A percentile compares a stretch with the other conserved stretches of the same genome.
Evolutionary conservation across 768 basidiomycete species (phyloP).

Genomic region (Tulasnella sp.): DNA sequence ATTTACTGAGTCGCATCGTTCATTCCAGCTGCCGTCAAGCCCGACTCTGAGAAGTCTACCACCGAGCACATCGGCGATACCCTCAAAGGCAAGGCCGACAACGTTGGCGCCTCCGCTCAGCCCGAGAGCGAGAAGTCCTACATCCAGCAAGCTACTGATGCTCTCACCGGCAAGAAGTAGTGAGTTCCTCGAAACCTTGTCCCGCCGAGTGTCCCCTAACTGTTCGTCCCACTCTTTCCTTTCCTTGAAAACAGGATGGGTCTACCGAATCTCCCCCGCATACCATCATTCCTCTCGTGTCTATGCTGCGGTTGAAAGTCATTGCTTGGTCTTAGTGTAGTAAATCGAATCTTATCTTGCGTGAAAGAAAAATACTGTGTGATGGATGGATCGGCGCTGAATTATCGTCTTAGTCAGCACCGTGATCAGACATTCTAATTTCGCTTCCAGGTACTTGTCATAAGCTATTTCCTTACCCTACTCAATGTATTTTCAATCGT

Average conservation of each 20-base stretch:
- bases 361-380: too few relatives aligned
- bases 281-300: neutral
- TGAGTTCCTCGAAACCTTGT: neutral
- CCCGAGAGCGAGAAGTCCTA: slow-evolving; percentile 38
- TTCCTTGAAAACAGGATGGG: too few relatives aligned
- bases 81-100: slow-evolving; percentile 25
- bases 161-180: slow-evolving; percentile 32
- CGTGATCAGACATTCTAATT: too few relatives aligned
- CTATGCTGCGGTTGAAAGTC: neutral
- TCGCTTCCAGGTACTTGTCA: too few relatives aligned
- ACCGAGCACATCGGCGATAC: slow-evolving; percentile 50
- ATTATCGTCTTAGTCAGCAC: too few relatives aligned
- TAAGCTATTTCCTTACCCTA: too few relatives aligned
- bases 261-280: too few relatives aligned
- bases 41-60: slow-evolving; percentile 22
- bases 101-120: slow-evolving; percentile 20
- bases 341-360: too few relatives aligned
- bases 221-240: neutral
- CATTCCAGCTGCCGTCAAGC: slow-evolving; percentile 17
- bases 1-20: neutral
- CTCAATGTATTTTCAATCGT: too few relatives aligned
- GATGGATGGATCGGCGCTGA: too few relatives aligned
- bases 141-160: slow-evolving; percentile 41
- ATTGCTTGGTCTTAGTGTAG: too few relatives aligned
- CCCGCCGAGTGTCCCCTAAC: slow-evolving; percentile 37